These are phyloP conservation scores for Solanum aculeatissimum DNA, from an alignment of 305 asterid genomes.

Conservation along the genomic window DNA sequence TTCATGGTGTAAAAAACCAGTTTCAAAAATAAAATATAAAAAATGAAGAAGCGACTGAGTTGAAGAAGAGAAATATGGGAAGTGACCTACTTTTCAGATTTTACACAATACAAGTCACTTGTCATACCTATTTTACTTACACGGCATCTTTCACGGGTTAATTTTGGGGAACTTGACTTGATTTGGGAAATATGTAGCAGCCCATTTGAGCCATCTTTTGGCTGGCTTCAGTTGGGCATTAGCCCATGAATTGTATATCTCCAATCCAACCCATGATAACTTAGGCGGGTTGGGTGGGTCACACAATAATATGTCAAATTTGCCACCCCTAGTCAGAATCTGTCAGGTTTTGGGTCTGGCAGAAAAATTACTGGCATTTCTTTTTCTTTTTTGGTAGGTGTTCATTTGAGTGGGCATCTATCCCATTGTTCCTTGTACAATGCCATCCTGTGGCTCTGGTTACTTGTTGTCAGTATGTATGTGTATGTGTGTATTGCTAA, in stretches of 20 bases:
- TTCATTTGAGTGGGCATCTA: not conserved
- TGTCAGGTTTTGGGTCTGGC: not conserved
- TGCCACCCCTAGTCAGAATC: not conserved
- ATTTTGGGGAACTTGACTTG: not conserved
- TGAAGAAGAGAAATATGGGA: not conserved
- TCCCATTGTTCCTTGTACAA: not conserved
- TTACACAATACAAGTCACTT: not conserved
- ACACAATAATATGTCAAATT: not conserved
- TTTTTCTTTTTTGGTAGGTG: not conserved
- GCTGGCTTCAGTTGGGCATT: not conserved
- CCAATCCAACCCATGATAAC: not conserved
- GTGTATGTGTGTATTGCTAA: not conserved
- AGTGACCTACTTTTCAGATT: not conserved
- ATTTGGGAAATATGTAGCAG: not conserved
- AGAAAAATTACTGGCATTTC: not conserved
- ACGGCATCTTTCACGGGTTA: not conserved
- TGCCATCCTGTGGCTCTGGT: not conserved
- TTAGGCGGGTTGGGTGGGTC: not conserved
- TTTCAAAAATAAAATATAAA: too few relatives aligned
- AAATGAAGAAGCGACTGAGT: not conserved
- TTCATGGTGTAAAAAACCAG: too few relatives aligned
- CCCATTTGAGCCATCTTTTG: not conserved
- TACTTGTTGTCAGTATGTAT: not conserved
- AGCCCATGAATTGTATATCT: not conserved
- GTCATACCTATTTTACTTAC: not conserved